Conservation (phyloP, 176 grass and related monocot genomes). For the Carex littledalei region DNA sequence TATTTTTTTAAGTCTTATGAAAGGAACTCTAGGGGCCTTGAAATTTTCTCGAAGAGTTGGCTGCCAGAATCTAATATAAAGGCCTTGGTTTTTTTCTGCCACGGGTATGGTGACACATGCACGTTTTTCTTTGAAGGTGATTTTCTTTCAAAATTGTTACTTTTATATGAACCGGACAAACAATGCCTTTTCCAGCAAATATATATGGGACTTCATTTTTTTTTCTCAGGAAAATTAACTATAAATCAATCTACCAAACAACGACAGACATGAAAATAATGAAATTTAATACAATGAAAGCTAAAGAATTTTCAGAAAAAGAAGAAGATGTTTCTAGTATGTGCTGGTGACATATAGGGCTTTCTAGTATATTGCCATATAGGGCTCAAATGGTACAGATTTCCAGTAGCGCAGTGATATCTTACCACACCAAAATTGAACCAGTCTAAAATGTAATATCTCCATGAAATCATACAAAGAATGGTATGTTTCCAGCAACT, state of each 20-base stretch:
- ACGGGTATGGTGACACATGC: constrained; percentile 94
- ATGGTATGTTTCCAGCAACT: background rate
- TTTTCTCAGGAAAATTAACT: background rate
- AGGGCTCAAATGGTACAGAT: background rate
- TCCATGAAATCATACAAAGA: background rate
- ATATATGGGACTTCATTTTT: constrained; percentile 17
- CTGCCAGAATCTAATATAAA: constrained; percentile 54
- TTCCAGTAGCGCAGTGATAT: background rate
- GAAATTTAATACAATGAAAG: background rate
- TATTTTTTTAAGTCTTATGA: constrained; percentile 44
- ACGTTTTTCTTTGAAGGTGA: constrained; percentile 98
- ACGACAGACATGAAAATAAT: background rate
- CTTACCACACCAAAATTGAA: background rate
- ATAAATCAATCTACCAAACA: background rate
- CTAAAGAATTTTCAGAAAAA: background rate
- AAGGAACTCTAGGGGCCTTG: constrained; percentile 70
- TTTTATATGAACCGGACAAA: background rate
- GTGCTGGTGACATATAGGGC: background rate
- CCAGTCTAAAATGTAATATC: background rate
- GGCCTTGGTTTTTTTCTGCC: constrained; percentile 87
- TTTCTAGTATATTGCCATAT: background rate
- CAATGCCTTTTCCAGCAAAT: background rate
- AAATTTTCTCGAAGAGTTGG: constrained; percentile 97
- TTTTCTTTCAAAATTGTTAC: constrained; percentile 14
- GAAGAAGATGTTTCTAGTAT: background rate